Evolutionary conservation across 352 stramenopile species (phyloP).

Genomic region (Phytophthora tentaculata): DNA sequence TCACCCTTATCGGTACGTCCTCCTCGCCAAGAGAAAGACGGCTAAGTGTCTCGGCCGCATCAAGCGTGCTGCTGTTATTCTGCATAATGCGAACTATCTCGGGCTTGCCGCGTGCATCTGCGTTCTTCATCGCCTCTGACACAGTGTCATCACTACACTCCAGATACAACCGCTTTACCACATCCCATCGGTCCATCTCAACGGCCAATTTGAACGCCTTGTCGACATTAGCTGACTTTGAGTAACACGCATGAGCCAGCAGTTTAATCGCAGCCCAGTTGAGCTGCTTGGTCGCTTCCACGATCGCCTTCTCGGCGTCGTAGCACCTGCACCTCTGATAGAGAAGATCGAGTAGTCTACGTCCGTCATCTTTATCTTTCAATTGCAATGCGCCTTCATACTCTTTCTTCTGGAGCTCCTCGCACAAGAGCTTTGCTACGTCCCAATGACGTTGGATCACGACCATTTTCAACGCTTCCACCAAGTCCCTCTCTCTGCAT

Average conservation of each 20-base stretch:
- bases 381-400: not conserved
- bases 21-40: too few relatives aligned
- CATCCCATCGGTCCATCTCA: not conserved
- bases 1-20: too few relatives aligned
- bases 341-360: not conserved
- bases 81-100: not conserved
- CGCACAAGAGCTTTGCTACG: not conserved
- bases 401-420: not conserved
- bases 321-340: not conserved
- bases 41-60: not conserved
- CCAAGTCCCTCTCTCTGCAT: not conserved
- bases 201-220: not conserved
- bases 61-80: not conserved
- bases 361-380: not conserved
- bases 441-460: not conserved
- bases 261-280: not conserved
- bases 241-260: not conserved
- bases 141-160: not conserved
- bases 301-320: not conserved
- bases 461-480: not conserved
- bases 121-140: not conserved
- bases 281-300: not conserved
- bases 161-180: not conserved
- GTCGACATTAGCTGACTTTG: not conserved
- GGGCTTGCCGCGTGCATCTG: not conserved